Evolutionary conservation across 768 basidiomycete species (phyloP).

Genomic region (Grammothele lineata): DNA sequence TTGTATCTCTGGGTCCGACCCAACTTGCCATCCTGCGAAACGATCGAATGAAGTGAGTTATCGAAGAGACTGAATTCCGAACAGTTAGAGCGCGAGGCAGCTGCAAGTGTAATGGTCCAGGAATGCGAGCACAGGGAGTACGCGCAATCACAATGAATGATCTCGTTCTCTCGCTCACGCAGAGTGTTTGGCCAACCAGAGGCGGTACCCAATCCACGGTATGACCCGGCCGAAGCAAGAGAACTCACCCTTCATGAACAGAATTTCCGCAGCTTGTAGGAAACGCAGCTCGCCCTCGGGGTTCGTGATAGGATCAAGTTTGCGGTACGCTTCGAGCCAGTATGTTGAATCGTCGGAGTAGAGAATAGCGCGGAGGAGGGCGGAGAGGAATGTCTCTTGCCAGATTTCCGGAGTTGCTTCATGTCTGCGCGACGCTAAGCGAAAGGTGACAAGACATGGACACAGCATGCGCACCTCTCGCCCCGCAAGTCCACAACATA

Average conservation of each 20-base stretch:
- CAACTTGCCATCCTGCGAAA: constrained; percentile 88
- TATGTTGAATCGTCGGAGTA: constrained; percentile 96
- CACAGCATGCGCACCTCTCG: constrained; percentile 64
- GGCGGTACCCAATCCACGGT: neutral
- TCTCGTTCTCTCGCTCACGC: no score
- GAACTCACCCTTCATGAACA: constrained; percentile 77
- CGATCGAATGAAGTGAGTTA: no score
- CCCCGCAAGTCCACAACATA: constrained; percentile 93
- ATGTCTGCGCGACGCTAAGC: constrained; percentile 9
- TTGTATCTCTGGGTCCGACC: constrained; percentile 97
- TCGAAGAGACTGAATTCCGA: no score
- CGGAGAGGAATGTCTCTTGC: constrained; percentile 97
- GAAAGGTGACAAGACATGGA: neutral
- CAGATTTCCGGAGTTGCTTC: constrained; percentile 82
- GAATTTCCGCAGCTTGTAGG: constrained; percentile 81
- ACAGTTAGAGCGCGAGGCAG: no score
- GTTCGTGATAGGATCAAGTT: constrained; percentile 89
- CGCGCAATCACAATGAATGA: neutral
- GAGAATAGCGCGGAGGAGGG: constrained; percentile 83
- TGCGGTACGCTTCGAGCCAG: constrained; percentile 88
- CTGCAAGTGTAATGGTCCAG: no score
- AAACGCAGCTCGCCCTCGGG: constrained; percentile 88
- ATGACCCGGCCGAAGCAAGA: neutral
- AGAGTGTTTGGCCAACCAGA: no score
- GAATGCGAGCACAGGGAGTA: no score